A percentile compares a stretch with the other conserved stretches of the same genome.
These are phyloP conservation scores for Paraphaeosphaeria minitans DNA, from an alignment of 2,329 filamentous ascomycete species.

Conservation along the genomic window DNA sequence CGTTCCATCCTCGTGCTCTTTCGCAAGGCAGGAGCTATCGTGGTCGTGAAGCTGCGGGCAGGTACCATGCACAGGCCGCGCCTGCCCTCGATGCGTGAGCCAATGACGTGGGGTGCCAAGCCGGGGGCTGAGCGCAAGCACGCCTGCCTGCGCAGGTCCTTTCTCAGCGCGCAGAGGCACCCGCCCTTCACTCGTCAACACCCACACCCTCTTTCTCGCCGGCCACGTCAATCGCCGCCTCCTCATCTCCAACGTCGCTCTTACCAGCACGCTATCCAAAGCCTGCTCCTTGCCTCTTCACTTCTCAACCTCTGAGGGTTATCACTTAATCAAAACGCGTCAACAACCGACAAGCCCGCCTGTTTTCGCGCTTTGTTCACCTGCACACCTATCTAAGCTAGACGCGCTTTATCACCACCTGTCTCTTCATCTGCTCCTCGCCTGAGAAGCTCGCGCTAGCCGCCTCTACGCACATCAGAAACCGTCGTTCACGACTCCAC, in stretches of 20 bases:
- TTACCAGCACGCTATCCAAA: slow-evolving; percentile 8
- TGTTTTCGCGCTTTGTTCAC: slow-evolving; percentile 15
- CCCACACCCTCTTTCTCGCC: slow-evolving; percentile 11
- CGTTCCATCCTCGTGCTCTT: slow-evolving; percentile 29
- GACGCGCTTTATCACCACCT: slow-evolving; percentile 12
- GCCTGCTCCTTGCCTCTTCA: background rate
- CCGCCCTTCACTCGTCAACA: slow-evolving; percentile 14
- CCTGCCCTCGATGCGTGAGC: slow-evolving; percentile 6
- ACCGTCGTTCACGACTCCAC: slow-evolving; percentile 14
- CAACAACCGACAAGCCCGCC: background rate
- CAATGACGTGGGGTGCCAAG: slow-evolving; percentile 16
- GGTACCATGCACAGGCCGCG: slow-evolving; percentile 15
- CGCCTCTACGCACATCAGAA: slow-evolving; percentile 20
- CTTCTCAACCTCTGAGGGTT: background rate
- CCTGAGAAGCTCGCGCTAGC: slow-evolving; percentile 19
- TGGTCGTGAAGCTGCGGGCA: slow-evolving; percentile 25
- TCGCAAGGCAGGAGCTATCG: slow-evolving; percentile 28
- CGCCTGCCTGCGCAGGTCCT: slow-evolving; percentile 22
- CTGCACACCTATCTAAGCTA: slow-evolving; percentile 11
- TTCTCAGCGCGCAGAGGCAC: slow-evolving; percentile 13
- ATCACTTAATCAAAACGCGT: background rate
- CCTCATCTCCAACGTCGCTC: slow-evolving; percentile 10
- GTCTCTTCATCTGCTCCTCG: slow-evolving; percentile 19
- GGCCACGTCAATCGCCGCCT: slow-evolving; percentile 13
- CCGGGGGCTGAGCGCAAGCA: slow-evolving; percentile 6